Percentiles rank a stretch among this genome's conserved stretches.
phyloP scores from a whole-genome alignment of 129 eudicot species.

The Chrysanthemum makinoi region DNA sequence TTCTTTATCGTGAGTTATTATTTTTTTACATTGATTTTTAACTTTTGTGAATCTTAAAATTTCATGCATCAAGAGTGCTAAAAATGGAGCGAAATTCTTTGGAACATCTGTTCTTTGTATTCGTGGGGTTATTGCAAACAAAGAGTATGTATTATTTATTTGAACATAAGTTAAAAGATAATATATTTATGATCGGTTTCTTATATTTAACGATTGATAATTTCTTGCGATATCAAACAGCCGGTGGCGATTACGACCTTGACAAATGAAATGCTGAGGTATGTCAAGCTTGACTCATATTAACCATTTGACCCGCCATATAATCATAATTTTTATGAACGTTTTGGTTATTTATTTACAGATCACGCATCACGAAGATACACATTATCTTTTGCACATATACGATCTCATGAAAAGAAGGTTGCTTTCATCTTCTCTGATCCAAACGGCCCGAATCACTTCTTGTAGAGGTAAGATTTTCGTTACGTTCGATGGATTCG shows the following conservation, averaged over 20 bases:
- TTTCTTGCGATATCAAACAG: conserved; percentile 75
- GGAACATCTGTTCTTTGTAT: conserved; percentile 67
- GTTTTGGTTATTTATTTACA: conserved; percentile 23
- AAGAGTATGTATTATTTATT: conserved; percentile 53
- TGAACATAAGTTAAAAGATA: background rate
- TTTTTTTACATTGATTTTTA: background rate
- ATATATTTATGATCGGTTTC: background rate
- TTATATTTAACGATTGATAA: too few species aligned
- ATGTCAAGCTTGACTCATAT: background rate
- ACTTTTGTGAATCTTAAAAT: background rate
- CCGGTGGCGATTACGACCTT: conserved; percentile 94
- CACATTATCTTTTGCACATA: conserved; percentile 73
- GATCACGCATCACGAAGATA: conserved; percentile 87
- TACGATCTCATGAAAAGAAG: conserved; percentile 59
- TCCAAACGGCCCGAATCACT: conserved; percentile 47
- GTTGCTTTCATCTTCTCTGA: conserved; percentile 49
- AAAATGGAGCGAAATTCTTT: conserved; percentile 71
- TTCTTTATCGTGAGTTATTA: background rate
- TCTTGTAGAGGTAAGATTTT: conserved; percentile 49
- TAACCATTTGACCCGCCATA: background rate
- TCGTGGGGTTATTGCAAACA: conserved; percentile 76
- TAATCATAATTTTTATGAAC: background rate
- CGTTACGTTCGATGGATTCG: background rate
- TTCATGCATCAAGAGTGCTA: conserved; percentile 71
- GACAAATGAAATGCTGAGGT: conserved; percentile 74